Conservation (phyloP, 306 rosid species). For the Corylus avellana region DNA sequence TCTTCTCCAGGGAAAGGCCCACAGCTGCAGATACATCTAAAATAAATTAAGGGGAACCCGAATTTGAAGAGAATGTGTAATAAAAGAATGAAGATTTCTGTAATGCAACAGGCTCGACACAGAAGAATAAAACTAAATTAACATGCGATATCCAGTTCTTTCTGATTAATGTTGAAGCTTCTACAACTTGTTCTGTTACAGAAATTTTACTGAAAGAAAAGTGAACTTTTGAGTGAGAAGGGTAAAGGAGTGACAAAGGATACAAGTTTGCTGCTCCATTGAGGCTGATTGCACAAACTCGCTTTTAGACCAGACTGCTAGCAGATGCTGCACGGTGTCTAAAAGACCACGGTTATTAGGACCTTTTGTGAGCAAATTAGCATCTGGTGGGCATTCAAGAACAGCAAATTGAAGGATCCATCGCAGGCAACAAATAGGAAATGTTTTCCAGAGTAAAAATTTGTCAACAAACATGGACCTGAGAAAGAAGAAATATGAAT, state of each 20-base stretch:
- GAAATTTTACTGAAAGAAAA: background rate
- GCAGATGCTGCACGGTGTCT: slow-evolving; percentile 55
- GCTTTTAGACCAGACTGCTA: slow-evolving; percentile 74
- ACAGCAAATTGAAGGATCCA: slow-evolving; percentile 92
- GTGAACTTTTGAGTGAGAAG: background rate
- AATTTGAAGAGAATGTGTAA: slow-evolving; percentile 1
- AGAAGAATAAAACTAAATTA: background rate
- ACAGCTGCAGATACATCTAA: slow-evolving; percentile 90
- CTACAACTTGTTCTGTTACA: slow-evolving; percentile 12
- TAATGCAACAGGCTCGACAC: background rate
- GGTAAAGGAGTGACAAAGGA: slow-evolving; percentile 51
- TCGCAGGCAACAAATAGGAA: slow-evolving; percentile 78
- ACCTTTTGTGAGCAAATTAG: slow-evolving; percentile 41
- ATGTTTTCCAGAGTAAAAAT: slow-evolving; percentile 88
- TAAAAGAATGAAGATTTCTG: background rate
- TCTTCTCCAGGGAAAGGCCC: slow-evolving; percentile 75
- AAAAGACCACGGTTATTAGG: slow-evolving; percentile 43
- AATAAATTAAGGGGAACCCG: slow-evolving; percentile 46
- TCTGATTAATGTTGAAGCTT: background rate
- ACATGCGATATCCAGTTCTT: background rate
- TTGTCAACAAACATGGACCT: slow-evolving; percentile 86
- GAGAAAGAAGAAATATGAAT: slow-evolving; percentile 32
- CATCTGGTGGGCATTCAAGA: slow-evolving; percentile 67
- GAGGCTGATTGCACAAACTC: slow-evolving; percentile 89
- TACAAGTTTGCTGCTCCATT: slow-evolving; percentile 91